A percentile compares a stretch with the other conserved stretches of the same genome.
These are phyloP conservation scores for Prunella vulgaris DNA, from an alignment of 257 asterid species.

Conservation along the genomic window DNA sequence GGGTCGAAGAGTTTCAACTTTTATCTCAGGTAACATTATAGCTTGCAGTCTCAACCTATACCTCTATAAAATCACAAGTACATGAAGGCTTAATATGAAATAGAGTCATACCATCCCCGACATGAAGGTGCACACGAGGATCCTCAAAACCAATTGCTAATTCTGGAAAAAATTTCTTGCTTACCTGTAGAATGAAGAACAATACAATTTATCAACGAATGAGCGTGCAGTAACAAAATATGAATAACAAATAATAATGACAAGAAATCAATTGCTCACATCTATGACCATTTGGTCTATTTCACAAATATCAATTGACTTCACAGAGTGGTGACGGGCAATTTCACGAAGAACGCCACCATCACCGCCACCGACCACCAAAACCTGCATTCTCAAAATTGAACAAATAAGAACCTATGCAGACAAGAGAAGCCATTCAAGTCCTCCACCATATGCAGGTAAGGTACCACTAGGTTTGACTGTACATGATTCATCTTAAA, in stretches of 20 bases:
- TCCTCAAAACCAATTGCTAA: constrained; percentile 95
- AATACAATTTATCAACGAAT: neutral
- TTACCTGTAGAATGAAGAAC: constrained; percentile 51
- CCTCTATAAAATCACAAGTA: constrained; percentile 1
- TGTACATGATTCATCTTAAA: neutral
- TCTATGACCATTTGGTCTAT: constrained; percentile 96
- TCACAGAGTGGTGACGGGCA: constrained; percentile 89
- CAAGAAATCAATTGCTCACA: constrained; percentile 44
- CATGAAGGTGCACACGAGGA: constrained; percentile 89
- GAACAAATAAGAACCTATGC: neutral
- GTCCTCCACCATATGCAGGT: neutral
- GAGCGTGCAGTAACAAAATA: constrained; percentile 5
- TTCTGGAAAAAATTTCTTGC: constrained; percentile 85
- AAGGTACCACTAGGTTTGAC: neutral
- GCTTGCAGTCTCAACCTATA: neutral
- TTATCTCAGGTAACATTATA: neutral
- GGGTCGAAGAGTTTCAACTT: neutral
- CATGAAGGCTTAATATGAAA: constrained; percentile 1
- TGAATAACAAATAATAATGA: neutral
- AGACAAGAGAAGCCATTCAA: neutral
- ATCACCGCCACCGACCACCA: constrained; percentile 99
- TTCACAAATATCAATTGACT: constrained; percentile 88
- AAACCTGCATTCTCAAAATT: constrained; percentile 52
- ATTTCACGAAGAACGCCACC: constrained; percentile 97
- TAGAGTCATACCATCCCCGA: constrained; percentile 76